Conservation (phyloP, 164 flowering plant species). For the Vitis amurensis region DNA sequence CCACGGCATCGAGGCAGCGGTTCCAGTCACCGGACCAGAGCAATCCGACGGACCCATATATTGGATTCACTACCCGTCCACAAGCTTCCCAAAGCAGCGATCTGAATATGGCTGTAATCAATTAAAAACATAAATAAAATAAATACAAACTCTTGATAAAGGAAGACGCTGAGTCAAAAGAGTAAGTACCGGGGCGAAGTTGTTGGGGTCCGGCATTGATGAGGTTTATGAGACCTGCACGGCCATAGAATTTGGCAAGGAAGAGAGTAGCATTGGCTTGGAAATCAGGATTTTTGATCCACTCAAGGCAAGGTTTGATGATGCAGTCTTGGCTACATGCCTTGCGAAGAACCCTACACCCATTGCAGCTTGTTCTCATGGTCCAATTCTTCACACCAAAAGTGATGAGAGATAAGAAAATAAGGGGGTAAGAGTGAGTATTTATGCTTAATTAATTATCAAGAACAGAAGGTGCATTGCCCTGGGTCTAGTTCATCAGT, state of each 20-base stretch:
- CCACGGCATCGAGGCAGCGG: constrained; percentile 76
- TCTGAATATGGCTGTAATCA: constrained; percentile 58
- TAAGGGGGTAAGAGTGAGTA: neutral
- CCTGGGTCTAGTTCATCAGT: no score
- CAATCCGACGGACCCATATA: constrained; percentile 73
- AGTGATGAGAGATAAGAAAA: neutral
- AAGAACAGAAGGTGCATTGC: no score
- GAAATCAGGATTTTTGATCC: constrained; percentile 46
- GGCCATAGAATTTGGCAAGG: constrained; percentile 70
- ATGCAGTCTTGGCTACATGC: constrained; percentile 39
- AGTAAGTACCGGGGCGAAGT: constrained; percentile 48
- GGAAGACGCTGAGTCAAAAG: neutral
- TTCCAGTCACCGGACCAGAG: constrained; percentile 76
- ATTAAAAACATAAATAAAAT: neutral
- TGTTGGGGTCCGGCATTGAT: constrained; percentile 47
- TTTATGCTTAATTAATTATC: no score
- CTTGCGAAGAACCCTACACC: constrained; percentile 37
- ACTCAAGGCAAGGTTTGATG: constrained; percentile 45
- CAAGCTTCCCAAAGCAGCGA: constrained; percentile 85
- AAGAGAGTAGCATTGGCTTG: constrained; percentile 64
- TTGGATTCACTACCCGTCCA: constrained; percentile 76
- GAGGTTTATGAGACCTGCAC: constrained; percentile 61
- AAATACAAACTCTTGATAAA: neutral
- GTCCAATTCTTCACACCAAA: neutral
- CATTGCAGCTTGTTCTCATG: constrained; percentile 43